Base-by-base conservation (phyloP, 2,329 filamentous ascomycete genomes). In the Neophaeococcomyces aloes region DNA sequence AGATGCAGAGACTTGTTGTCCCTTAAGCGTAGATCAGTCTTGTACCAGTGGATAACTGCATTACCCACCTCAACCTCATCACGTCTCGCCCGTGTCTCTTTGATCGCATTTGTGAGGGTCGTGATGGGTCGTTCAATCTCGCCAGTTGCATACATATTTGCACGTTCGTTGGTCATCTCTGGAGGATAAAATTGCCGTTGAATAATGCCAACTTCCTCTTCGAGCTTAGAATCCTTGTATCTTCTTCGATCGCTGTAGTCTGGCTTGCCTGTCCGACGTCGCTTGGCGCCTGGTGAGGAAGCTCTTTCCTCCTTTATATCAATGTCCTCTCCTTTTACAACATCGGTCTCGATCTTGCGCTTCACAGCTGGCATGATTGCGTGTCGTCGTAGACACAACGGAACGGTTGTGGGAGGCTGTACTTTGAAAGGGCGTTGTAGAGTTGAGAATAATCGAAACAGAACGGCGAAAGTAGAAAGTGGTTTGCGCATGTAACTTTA, bases 41-140 rank as follows among this genome's bases (percentile, higher is more conserved):
- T 93, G 68, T 89, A 94, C 87, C 87, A 94, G 63, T 94, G 85
- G 0, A 94, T 75, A 0, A 94, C 81, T 0, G 79, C 76, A 19
- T 75, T 66, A 23, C 75, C 74, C 0, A 71, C 65, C 1, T 64
- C 49, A 10, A 83, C 70, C 1, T 65, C 61, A 21, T 69, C 65
- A 7, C 83, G 72, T 29, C 63, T 59, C 0, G 63, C 54, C 2
- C 69, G 63, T 0, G 86, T 91, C 2, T 79, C 74, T 18, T 69
- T 59, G 4, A 87, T 68, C 0, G 79, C 78, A 1, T 66, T 60
- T 4, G 77, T 60, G 2, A 94, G 70, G 0, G 74, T 61, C 53
- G 87, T 78, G 15, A 93, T 82, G 0, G 87, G 88, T 0, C 83
- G 77, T 3, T 79, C 73, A 3, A 93, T 66, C 37, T 76, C 71